These are phyloP conservation scores for Lippia alba DNA, from an alignment of 305 asterid species.

Conservation along the genomic window DNA sequence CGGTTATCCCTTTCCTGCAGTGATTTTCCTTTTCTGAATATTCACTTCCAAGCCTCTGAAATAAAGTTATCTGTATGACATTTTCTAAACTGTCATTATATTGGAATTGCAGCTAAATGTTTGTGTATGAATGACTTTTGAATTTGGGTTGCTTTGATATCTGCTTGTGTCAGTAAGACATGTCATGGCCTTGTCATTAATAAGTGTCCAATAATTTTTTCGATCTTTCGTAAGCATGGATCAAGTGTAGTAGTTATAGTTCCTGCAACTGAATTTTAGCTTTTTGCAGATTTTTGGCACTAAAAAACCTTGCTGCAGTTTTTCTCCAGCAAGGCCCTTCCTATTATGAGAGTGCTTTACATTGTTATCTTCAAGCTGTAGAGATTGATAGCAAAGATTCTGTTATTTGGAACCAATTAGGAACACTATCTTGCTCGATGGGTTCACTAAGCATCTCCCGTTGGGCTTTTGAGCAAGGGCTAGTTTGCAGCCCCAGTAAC, in stretches of 20 bases:
- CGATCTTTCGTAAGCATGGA: slow-evolving; percentile 2
- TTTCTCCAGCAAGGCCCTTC: slow-evolving; percentile 81
- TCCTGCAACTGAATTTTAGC: slow-evolving; percentile 26
- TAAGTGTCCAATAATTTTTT: slow-evolving; percentile 18
- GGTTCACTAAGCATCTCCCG: slow-evolving; percentile 94
- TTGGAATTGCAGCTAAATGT: slow-evolving; percentile 9
- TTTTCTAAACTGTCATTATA: slow-evolving; percentile 24
- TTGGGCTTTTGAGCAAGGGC: slow-evolving; percentile 99
- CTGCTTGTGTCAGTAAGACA: not conserved
- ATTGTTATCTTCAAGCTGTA: slow-evolving; percentile 96
- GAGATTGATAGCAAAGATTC: slow-evolving; percentile 93
- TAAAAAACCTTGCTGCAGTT: slow-evolving; percentile 92
- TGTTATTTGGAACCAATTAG: slow-evolving; percentile 97
- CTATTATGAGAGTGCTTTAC: slow-evolving; percentile 79
- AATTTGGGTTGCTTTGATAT: slow-evolving; percentile 15
- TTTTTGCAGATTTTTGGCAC: slow-evolving; percentile 86
- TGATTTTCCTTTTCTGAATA: slow-evolving; percentile 10
- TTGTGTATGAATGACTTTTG: slow-evolving; percentile 12
- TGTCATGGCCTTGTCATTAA: not conserved
- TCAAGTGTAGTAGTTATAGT: slow-evolving; percentile 1
- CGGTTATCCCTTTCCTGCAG: not conserved
- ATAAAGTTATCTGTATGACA: slow-evolving; percentile 22
- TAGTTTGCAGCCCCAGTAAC: slow-evolving; percentile 93
- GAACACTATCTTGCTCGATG: slow-evolving; percentile 96
- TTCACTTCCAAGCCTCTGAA: slow-evolving; percentile 8